phyloP scores from a whole-genome alignment of 2,329 filamentous ascomycete genomes.

The Chrysosporium keratinophilum region DNA sequence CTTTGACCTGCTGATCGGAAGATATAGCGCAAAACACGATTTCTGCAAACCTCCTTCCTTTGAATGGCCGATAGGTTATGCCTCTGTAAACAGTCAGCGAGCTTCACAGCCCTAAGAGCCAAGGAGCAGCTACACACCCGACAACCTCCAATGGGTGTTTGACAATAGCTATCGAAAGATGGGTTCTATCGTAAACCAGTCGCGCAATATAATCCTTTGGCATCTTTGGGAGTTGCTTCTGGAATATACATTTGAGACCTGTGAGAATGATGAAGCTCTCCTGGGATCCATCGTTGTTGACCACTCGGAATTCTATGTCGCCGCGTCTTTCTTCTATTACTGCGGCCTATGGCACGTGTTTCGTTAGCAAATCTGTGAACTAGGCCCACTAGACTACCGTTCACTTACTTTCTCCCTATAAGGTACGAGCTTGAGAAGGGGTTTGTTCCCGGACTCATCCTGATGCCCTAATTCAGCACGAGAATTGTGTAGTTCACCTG shows the following conservation, averaged over 20 bases:
- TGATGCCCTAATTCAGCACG: constrained; percentile 31
- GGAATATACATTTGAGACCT: constrained; percentile 93
- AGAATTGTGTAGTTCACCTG: constrained; percentile 36
- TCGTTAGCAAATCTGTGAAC: constrained; percentile 14
- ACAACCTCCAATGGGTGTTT: constrained; percentile 95
- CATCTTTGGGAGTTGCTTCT: constrained; percentile 98
- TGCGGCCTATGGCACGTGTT: constrained; percentile 50
- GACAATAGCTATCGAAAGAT: constrained; percentile 92
- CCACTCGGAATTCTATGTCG: constrained; percentile 92
- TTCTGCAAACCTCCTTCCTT: constrained; percentile 83
- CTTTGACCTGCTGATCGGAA: constrained; percentile 96
- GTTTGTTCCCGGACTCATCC: constrained; percentile 36
- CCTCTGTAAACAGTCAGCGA: constrained; percentile 48
- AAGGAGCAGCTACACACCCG: constrained; percentile 36
- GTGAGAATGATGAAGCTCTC: constrained; percentile 91
- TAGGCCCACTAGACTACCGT: not conserved
- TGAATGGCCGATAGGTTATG: constrained; percentile 93
- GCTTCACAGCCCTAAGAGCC: not conserved
- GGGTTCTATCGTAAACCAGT: constrained; percentile 91
- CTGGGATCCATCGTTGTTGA: constrained; percentile 85
- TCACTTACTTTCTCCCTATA: constrained; percentile 72
- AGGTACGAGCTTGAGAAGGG: constrained; percentile 55
- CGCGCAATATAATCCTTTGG: constrained; percentile 98
- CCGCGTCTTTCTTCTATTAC: constrained; percentile 88
- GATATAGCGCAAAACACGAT: constrained; percentile 98